phyloP scores from a whole-genome alignment of 352 stramenopile genomes.

The Pythium rishiriense region DNA sequence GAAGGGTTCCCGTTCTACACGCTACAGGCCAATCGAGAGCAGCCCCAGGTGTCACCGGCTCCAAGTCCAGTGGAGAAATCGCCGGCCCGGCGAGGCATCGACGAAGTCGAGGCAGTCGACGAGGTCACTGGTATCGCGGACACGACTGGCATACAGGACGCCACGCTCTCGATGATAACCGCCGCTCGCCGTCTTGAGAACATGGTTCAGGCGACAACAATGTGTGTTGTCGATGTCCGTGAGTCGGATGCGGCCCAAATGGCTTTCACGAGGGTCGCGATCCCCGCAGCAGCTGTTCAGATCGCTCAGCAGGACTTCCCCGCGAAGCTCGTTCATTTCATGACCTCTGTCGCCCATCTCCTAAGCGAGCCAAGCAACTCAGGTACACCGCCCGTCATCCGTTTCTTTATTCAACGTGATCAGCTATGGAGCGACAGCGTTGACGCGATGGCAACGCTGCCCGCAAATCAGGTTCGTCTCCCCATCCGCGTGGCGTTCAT shows the following conservation, averaged over 20 bases:
- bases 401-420: slow-evolving; percentile 10
- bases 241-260: not conserved
- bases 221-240: not conserved
- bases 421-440: slow-evolving; percentile 61
- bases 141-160: not conserved
- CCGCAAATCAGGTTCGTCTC: slow-evolving; percentile 44
- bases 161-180: not conserved
- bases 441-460: slow-evolving; percentile 50
- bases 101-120: not conserved
- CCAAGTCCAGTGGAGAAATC: not conserved
- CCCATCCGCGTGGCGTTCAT: slow-evolving; percentile 77
- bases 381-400: not conserved
- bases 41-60: not conserved
- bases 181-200: not conserved
- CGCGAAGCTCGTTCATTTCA: slow-evolving; percentile 16
- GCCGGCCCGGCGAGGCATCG: no score
- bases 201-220: not conserved
- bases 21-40: not conserved
- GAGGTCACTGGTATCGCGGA: not conserved
- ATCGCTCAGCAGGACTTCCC: slow-evolving; percentile 12
- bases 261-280: not conserved
- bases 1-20: slow-evolving; percentile 3
- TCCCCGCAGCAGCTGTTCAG: not conserved
- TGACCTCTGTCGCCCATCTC: slow-evolving; percentile 3
- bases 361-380: not conserved